Conservation (phyloP, 108 stramenopile species). For the Aurantiochytrium sp. region DNA sequence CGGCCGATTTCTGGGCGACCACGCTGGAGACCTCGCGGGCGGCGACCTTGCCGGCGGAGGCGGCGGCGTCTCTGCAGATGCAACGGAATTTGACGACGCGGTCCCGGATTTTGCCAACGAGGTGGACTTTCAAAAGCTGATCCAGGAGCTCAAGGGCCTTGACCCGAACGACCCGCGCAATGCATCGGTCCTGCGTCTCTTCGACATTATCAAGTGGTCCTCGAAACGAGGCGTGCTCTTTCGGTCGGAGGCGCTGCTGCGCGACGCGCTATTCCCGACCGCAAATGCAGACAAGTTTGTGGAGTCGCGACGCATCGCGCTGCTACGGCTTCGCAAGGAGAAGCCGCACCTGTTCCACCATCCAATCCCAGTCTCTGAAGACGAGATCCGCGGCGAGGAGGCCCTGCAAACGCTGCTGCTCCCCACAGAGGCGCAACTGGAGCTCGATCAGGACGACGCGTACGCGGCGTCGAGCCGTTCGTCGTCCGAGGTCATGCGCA, state of each 20-base stretch:
- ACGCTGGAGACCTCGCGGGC: not conserved
- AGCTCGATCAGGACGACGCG: not conserved
- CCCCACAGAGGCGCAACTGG: constrained; percentile 19
- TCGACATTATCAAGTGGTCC: constrained; percentile 18
- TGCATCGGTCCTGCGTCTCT: not conserved
- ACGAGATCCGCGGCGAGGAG: not conserved
- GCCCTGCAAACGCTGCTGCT: constrained; percentile 16
- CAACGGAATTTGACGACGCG: constrained; percentile 13
- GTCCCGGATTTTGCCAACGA: constrained; percentile 15
- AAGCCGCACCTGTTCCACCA: constrained; percentile 29
- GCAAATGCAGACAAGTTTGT: constrained; percentile 20
- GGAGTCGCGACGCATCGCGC: not conserved
- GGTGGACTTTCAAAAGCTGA: constrained; percentile 26
- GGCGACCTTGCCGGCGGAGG: not conserved
- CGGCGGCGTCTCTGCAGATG: constrained; percentile 17
- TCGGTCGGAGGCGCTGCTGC: not conserved
- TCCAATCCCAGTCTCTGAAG: constrained; percentile 24
- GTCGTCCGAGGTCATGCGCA: constrained; percentile 5
- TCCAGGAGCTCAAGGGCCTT: not conserved
- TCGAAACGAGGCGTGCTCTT: constrained; percentile 20
- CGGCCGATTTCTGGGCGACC: not conserved
- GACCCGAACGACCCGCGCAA: constrained; percentile 19
- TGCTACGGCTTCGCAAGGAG: constrained; percentile 6
- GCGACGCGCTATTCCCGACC: not conserved
- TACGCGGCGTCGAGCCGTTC: not conserved